Evolutionary conservation across 306 rosid species (phyloP).

Genomic region (Dalbergia cochinchinensis): DNA sequence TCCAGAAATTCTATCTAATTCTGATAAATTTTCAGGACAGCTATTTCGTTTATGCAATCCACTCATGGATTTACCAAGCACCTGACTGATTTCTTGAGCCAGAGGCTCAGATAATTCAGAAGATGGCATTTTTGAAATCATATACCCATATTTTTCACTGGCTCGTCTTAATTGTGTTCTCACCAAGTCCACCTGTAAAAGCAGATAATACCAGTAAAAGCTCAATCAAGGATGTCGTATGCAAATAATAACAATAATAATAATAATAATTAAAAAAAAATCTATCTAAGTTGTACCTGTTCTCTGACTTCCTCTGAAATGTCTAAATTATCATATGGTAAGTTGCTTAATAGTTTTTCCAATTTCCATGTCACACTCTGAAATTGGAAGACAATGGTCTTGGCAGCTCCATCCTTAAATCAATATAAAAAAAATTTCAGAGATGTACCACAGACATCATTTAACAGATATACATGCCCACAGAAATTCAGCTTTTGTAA

Average conservation of each 20-base stretch:
- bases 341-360: slow-evolving; percentile 74
- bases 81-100: slow-evolving; percentile 56
- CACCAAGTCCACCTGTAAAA: slow-evolving; percentile 87
- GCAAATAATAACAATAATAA: neutral
- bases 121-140: slow-evolving; percentile 61
- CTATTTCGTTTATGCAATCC: slow-evolving; percentile 55
- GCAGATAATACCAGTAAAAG: slow-evolving; percentile 4
- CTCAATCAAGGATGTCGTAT: slow-evolving; percentile 8
- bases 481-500: slow-evolving; percentile 47
- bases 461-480: slow-evolving; percentile 52
- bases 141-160: slow-evolving; percentile 72
- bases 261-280: neutral
- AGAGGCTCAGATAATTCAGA: slow-evolving; percentile 59
- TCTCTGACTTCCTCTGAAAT: slow-evolving; percentile 95
- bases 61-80: slow-evolving; percentile 53
- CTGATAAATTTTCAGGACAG: slow-evolving; percentile 56
- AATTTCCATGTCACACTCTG: slow-evolving; percentile 89
- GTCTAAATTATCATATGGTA: slow-evolving; percentile 74
- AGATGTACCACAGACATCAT: slow-evolving; percentile 54
- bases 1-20: slow-evolving; percentile 47
- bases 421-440: slow-evolving; percentile 68
- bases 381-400: slow-evolving; percentile 73
- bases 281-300: slow-evolving; percentile 67
- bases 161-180: slow-evolving; percentile 89
- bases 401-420: slow-evolving; percentile 83